A percentile compares a stretch with the other conserved stretches of the same genome.
phyloP scores from a whole-genome alignment of 2,329 filamentous ascomycete genomes.

The Aspergillus udagawae region DNA sequence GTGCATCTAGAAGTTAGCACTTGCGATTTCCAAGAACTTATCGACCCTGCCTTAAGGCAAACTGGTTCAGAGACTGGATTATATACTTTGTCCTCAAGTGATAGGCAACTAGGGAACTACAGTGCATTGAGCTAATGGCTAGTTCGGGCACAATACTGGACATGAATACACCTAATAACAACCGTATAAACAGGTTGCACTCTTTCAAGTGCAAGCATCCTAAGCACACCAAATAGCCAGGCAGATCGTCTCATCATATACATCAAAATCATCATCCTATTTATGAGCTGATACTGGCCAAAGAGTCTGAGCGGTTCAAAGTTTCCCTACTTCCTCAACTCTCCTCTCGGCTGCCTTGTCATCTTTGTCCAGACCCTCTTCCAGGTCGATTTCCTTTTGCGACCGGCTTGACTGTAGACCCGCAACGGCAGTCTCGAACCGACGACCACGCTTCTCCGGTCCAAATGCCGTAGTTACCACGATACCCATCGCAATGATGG shows the following conservation, averaged over 20 bases:
- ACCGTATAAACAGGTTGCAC: background rate
- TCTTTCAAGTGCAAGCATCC: background rate
- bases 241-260: background rate
- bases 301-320: background rate
- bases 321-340: constrained; percentile 18
- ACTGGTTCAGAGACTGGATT: too few relatives aligned
- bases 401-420: constrained; percentile 24
- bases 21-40: too few relatives aligned
- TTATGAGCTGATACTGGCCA: background rate
- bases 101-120: too few relatives aligned
- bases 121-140: too few relatives aligned
- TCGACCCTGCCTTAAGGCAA: too few relatives aligned
- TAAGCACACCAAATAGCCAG: background rate
- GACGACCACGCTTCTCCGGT: constrained; percentile 68
- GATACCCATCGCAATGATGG: constrained; percentile 70
- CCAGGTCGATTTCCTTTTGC: constrained; percentile 18
- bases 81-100: too few relatives aligned
- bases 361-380: constrained; percentile 13
- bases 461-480: constrained; percentile 64
- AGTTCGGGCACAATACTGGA: too few relatives aligned
- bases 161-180: background rate
- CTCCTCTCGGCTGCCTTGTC: constrained; percentile 20
- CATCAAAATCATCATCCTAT: background rate
- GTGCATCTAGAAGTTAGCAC: too few relatives aligned
- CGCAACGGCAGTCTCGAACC: constrained; percentile 60